phyloP scores from a whole-genome alignment of 768 basidiomycete genomes.

The Amanita exitialis region DNA sequence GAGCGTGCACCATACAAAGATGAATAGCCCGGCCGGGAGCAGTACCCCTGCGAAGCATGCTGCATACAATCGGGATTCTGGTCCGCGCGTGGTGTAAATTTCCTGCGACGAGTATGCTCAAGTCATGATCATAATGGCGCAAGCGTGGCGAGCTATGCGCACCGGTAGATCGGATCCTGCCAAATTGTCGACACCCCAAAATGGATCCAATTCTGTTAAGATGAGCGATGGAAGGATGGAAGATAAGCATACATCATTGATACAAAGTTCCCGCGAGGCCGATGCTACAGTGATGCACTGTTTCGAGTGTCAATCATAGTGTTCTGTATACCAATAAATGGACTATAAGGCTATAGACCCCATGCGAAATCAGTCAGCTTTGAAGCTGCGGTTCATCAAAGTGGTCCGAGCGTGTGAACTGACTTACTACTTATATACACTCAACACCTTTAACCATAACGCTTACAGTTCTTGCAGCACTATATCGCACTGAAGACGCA shows the following conservation, averaged over 20 bases:
- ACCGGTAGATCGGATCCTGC: slow-evolving; percentile 44
- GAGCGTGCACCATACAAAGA: slow-evolving; percentile 63
- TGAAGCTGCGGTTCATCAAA: slow-evolving; percentile 48
- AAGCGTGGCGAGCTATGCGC: slow-evolving; percentile 1
- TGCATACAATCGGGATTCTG: slow-evolving; percentile 52
- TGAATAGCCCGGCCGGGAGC: slow-evolving; percentile 51
- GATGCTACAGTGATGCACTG: slow-evolving; percentile 47
- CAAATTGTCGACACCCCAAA: slow-evolving; percentile 36
- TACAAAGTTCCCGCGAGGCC: slow-evolving; percentile 55
- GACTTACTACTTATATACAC: too few relatives aligned
- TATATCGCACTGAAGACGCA: slow-evolving; percentile 5
- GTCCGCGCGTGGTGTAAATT: slow-evolving; percentile 24
- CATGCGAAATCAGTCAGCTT: slow-evolving; percentile 66
- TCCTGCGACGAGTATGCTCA: slow-evolving; percentile 12
- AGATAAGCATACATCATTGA: slow-evolving; percentile 34
- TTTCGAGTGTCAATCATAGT: slow-evolving; percentile 17
- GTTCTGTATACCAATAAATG: slow-evolving; percentile 34
- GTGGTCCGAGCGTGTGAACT: too few relatives aligned
- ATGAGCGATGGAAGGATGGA: neutral
- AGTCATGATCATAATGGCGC: neutral
- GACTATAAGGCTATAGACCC: slow-evolving; percentile 45
- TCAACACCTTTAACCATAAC: too few relatives aligned
- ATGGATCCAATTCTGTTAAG: slow-evolving; percentile 40
- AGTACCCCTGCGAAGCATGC: slow-evolving; percentile 45
- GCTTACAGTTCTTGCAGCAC: too few relatives aligned